These are phyloP conservation scores for Lanmaoa pseudosensibilis DNA, from an alignment of 768 basidiomycete genomes.

Conservation along the genomic window DNA sequence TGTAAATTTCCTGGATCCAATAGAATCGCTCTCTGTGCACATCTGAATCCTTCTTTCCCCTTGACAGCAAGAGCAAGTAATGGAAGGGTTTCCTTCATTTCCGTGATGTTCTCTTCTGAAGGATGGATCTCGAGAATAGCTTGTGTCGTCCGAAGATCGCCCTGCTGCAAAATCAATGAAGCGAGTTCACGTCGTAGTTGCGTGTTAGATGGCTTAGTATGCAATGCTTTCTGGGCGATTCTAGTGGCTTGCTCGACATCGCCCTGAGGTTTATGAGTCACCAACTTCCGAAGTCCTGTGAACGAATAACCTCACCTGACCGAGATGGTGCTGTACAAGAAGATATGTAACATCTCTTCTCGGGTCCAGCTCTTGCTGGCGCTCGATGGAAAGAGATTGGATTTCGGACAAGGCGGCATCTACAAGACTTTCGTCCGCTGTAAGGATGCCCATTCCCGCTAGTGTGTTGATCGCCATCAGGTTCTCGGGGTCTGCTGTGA, in stretches of 20 bases:
- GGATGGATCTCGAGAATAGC: constrained; percentile 44
- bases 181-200: constrained; percentile 57
- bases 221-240: constrained; percentile 56
- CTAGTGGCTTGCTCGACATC: constrained; percentile 49
- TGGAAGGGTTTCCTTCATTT: constrained; percentile 43
- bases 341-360: constrained; percentile 69
- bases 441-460: constrained; percentile 87
- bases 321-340: constrained; percentile 67
- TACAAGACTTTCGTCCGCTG: constrained; percentile 72
- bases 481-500: constrained; percentile 76
- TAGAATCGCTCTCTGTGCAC: constrained; percentile 65
- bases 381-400: constrained; percentile 63
- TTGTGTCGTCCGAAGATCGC: constrained; percentile 41
- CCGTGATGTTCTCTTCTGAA: constrained; percentile 34
- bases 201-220: constrained; percentile 51
- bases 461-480: constrained; percentile 78
- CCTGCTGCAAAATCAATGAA: constrained; percentile 50
- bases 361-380: constrained; percentile 66
- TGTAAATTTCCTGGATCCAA: constrained; percentile 45
- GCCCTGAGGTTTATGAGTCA: constrained; percentile 37
- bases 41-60: constrained; percentile 36
- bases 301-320: constrained; percentile 50
- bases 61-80: constrained; percentile 50
- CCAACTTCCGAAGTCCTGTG: neutral
- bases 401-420: constrained; percentile 88